phyloP scores from a whole-genome alignment of 23 red algal genomes.

The Cyanidiococcus yangmingshanensis region DNA sequence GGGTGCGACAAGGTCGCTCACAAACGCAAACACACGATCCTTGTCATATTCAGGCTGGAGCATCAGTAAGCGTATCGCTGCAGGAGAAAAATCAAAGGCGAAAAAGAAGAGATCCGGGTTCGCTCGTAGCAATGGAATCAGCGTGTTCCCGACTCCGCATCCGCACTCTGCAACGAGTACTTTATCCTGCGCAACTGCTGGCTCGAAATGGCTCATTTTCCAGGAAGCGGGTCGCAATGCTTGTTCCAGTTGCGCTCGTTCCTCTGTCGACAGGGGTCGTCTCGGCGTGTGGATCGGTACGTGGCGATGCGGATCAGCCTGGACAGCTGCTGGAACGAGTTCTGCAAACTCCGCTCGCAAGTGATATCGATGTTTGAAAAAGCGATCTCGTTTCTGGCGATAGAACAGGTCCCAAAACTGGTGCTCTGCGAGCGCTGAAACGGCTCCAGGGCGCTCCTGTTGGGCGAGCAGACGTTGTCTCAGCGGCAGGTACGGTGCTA shows the following conservation, averaged over 20 bases:
- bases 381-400: slow-evolving; percentile 33
- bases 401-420: slow-evolving; percentile 77
- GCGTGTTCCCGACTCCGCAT: slow-evolving; percentile 72
- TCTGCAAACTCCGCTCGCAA: slow-evolving; percentile 73
- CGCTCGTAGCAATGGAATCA: slow-evolving; percentile 75
- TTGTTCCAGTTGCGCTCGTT: neutral
- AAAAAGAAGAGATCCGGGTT: slow-evolving; percentile 55
- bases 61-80: slow-evolving; percentile 36
- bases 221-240: neutral
- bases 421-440: neutral
- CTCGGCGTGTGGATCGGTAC: neutral
- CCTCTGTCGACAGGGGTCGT: neutral
- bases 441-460: neutral
- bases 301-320: slow-evolving; percentile 24
- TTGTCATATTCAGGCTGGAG: slow-evolving; percentile 42
- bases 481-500: slow-evolving; percentile 1
- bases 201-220: neutral
- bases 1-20: slow-evolving; percentile 34
- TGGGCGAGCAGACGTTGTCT: neutral
- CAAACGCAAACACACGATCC: slow-evolving; percentile 45
- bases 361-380: slow-evolving; percentile 91
- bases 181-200: neutral
- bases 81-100: slow-evolving; percentile 56
- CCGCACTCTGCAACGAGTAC: slow-evolving; percentile 47
- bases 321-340: slow-evolving; percentile 33